Evolutionary conservation across 495 filamentous ascomycete species (phyloP), one percentile per base, ranked within the genome.

Genomic region (Neurospora sp.): DNA sequence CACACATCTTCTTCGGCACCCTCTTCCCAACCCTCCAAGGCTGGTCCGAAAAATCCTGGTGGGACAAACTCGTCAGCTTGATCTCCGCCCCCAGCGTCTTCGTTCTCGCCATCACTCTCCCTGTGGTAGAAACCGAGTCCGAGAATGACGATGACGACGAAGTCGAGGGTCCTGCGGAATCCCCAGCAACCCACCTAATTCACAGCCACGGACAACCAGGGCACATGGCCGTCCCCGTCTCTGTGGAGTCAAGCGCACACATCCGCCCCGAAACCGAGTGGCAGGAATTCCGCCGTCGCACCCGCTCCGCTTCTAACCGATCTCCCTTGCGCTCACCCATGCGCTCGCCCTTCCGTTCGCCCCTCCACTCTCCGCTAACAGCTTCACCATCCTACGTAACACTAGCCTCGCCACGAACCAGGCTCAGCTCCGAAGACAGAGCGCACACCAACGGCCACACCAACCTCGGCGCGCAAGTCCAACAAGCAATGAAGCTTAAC

Each of bases 71-170:
- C 18, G 79, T 98, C 18, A 93, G 93, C 35, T 74, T 97, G 14
- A 84, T 96, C 72, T 93, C 94, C 6, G 91, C 93, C 4, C 94
- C 96, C 5, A 97, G 91, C 77, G 92, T 98, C 39, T 94, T 99
- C 71, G 84, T 97, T 6, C 86, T 99, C 12, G 94, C 94, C 0
- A 90, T 96, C 41, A 98, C 96, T 0, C 80, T 99, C n/a, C 96
- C 96, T 4, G 94, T 98, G 0, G 90, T 97, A 10, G 94, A 98
- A 73, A 81, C 79, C 0, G 87, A 88, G 40, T 69, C 75, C 46
- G 81, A 86, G 10, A 84, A 88, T 12, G 85, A 86, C 39, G 83
- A 88, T 4, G 81, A 86, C 2, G 87, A 89, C n/a, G 81, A 82
- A 11, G 71, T 60, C 1, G 38, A 72, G 2, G 70, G 40, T 2